These are phyloP conservation scores for Hygrophoropsis aurantiaca DNA, from an alignment of 768 basidiomycete genomes.

Conservation along the genomic window DNA sequence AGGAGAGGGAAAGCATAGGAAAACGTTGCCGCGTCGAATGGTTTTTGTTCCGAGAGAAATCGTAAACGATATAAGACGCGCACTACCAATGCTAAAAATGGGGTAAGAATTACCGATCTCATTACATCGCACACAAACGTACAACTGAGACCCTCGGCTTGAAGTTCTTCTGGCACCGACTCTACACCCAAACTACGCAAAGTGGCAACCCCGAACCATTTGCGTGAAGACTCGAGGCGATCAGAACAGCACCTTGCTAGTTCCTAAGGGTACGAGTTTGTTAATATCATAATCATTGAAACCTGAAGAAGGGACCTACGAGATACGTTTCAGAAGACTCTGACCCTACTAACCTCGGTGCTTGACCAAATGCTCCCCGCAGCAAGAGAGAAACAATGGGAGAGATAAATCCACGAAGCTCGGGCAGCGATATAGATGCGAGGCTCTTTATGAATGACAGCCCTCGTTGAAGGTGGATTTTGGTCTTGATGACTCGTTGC, in stretches of 20 bases:
- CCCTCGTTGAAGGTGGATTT: slow-evolving; percentile 60
- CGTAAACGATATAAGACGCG: slow-evolving; percentile 86
- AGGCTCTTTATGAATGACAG: slow-evolving; percentile 69
- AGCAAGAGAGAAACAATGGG: slow-evolving; percentile 60
- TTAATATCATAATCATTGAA: neutral
- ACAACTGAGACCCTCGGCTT: slow-evolving; percentile 70
- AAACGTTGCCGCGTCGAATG: slow-evolving; percentile 86
- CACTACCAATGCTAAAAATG: slow-evolving; percentile 56
- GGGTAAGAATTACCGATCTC: neutral
- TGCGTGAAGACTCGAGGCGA: slow-evolving; percentile 63
- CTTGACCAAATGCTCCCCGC: slow-evolving; percentile 59
- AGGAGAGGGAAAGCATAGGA: slow-evolving; percentile 79
- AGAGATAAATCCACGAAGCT: slow-evolving; percentile 58
- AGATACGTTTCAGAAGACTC: slow-evolving; percentile 76
- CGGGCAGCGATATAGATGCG: slow-evolving; percentile 47
- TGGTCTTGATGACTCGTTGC: slow-evolving; percentile 51
- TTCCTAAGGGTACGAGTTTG: slow-evolving; percentile 40
- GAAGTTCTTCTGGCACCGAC: slow-evolving; percentile 69
- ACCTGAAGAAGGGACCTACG: slow-evolving; percentile 42
- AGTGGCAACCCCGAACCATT: slow-evolving; percentile 82
- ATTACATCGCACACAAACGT: slow-evolving; percentile 21
- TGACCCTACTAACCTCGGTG: slow-evolving; percentile 60
- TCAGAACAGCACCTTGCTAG: slow-evolving; percentile 72
- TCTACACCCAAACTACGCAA: slow-evolving; percentile 68
- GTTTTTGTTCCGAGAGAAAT: slow-evolving; percentile 74